Percentiles rank a stretch among this genome's conserved stretches.
These are phyloP conservation scores for Sporothrix humicola DNA, from an alignment of 2,329 filamentous ascomycete genomes.

Conservation along the genomic window DNA sequence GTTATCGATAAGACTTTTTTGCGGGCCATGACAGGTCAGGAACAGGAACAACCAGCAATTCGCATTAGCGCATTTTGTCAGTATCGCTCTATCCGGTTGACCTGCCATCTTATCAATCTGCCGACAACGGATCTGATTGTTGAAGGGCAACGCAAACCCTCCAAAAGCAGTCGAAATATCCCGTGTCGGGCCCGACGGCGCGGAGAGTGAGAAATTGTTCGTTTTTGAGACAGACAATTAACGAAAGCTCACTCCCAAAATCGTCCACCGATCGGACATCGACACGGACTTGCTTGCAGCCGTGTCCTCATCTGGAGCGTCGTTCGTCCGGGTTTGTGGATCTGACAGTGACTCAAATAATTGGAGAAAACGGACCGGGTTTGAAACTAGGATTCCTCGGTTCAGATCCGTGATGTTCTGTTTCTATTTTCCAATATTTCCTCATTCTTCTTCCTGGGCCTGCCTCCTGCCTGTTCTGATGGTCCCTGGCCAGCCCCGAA, in stretches of 20 bases:
- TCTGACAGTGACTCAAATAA: neutral
- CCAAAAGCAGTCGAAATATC: no score
- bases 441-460: neutral
- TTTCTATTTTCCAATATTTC: neutral
- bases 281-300: neutral
- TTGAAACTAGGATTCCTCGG: neutral
- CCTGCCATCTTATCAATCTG: constrained; percentile 26
- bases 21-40: constrained; percentile 13
- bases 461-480: neutral
- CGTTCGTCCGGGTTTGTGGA: neutral
- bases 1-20: constrained; percentile 35
- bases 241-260: neutral
- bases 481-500: neutral
- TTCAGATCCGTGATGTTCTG: neutral
- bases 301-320: neutral
- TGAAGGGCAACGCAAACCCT: no score
- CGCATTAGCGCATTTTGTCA: neutral
- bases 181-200: neutral
- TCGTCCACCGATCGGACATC: neutral
- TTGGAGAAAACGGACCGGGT: no score
- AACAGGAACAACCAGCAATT: neutral
- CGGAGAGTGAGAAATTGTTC: neutral
- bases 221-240: no score
- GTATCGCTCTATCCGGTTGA: neutral
- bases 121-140: constrained; percentile 19